A percentile compares a stretch with the other conserved stretches of the same genome.
phyloP scores from a whole-genome alignment of 2,329 filamentous ascomycete species.

The Aspergillus viridinutans region DNA sequence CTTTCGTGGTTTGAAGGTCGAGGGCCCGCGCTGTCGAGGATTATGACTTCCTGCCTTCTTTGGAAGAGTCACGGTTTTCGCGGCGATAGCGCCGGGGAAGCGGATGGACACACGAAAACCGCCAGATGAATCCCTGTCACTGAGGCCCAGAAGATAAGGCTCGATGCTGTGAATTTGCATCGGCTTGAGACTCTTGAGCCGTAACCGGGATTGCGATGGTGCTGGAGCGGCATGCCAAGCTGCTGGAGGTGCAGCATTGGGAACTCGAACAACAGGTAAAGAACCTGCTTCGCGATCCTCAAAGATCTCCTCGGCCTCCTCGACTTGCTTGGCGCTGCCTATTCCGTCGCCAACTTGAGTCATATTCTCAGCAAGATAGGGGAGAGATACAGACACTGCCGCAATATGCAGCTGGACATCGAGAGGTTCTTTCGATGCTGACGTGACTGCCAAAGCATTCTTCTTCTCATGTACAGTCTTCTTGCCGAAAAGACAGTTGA shows the following conservation, averaged over 20 bases:
- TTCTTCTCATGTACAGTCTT: slow-evolving; percentile 49
- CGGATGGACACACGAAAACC: slow-evolving; percentile 41
- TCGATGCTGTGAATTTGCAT: slow-evolving; percentile 50
- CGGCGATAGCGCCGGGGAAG: slow-evolving; percentile 44
- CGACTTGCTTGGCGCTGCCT: slow-evolving; percentile 62
- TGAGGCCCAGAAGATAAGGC: slow-evolving; percentile 37
- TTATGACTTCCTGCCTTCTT: slow-evolving; percentile 26
- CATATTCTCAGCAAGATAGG: slow-evolving; percentile 37
- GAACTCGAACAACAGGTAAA: slow-evolving; percentile 66
- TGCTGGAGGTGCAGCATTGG: slow-evolving; percentile 56
- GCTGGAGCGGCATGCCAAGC: slow-evolving; percentile 58
- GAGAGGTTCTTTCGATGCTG: slow-evolving; percentile 63
- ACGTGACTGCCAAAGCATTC: slow-evolving; percentile 57
- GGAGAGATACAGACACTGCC: slow-evolving; percentile 69
- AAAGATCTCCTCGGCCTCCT: slow-evolving; percentile 75
- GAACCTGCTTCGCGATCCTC: slow-evolving; percentile 78
- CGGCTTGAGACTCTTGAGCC: slow-evolving; percentile 50
- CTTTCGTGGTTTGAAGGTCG: slow-evolving; percentile 28
- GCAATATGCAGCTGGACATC: slow-evolving; percentile 52
- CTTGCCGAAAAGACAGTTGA: slow-evolving; percentile 74
- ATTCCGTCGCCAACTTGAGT: slow-evolving; percentile 42
- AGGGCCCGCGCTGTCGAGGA: slow-evolving; percentile 24
- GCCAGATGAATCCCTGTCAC: slow-evolving; percentile 36
- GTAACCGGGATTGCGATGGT: slow-evolving; percentile 30
- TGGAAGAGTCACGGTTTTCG: slow-evolving; percentile 40